Evolutionary conservation across 2,329 filamentous ascomycete genomes (phyloP).

Genomic region (Cordyceps cateniannulata): DNA sequence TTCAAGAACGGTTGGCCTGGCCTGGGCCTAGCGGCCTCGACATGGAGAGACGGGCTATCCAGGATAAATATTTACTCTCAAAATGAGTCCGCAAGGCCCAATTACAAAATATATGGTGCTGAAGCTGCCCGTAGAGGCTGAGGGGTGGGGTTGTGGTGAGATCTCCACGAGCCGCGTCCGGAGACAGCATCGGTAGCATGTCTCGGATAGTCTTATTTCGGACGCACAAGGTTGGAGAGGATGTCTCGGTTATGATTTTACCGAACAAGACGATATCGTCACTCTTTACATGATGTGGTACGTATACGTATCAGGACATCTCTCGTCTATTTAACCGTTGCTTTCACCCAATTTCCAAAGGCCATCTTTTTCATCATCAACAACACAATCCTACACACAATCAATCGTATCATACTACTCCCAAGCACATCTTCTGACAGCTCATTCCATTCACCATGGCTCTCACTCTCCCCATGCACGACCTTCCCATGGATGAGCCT

Average conservation of each 20-base stretch:
- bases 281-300: no score
- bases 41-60: background rate
- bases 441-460: constrained; percentile 6
- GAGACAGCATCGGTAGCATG: background rate
- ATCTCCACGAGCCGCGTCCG: background rate
- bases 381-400: background rate
- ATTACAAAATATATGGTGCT: background rate
- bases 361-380: background rate
- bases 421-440: background rate
- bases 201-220: background rate
- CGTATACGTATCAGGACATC: background rate
- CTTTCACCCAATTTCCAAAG: background rate
- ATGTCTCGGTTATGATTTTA: background rate
- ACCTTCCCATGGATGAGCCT: constrained; percentile 3
- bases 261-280: no score
- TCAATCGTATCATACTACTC: background rate
- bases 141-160: background rate
- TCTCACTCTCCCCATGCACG: background rate
- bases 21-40: background rate
- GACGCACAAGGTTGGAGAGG: background rate
- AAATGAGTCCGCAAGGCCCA: background rate
- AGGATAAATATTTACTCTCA: background rate
- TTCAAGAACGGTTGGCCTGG: no score
- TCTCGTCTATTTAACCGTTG: background rate
- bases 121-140: no score